phyloP scores from a whole-genome alignment of 352 stramenopile species.

The Phytophthora kernoviae region DNA sequence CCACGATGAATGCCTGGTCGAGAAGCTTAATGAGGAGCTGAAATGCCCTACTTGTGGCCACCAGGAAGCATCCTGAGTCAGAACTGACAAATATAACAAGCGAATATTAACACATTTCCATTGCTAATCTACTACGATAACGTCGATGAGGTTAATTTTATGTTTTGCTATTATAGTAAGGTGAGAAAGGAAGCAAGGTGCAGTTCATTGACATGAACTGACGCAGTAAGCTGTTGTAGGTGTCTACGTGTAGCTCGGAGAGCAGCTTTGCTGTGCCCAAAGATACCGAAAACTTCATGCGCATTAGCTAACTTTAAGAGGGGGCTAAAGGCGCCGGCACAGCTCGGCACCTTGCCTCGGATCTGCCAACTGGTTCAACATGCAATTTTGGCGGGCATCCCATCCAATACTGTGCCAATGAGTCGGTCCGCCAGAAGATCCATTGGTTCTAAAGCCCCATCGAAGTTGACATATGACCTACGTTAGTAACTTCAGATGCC shows the following conservation, averaged over 20 bases:
- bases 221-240: too few relatives aligned
- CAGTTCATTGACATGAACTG: too few relatives aligned
- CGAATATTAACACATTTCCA: too few relatives aligned
- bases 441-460: too few relatives aligned
- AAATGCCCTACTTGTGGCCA: conserved; percentile 55
- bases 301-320: neutral
- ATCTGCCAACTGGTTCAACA: neutral
- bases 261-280: neutral
- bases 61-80: conserved; percentile 22
- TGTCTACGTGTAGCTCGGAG: too few relatives aligned
- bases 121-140: too few relatives aligned
- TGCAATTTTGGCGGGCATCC: neutral
- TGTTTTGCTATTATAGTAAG: too few relatives aligned
- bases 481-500: too few relatives aligned
- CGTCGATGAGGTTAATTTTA: too few relatives aligned
- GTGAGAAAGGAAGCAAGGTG: too few relatives aligned
- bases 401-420: neutral
- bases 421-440: neutral
- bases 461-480: neutral
- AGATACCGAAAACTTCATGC: neutral
- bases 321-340: neutral
- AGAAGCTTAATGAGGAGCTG: conserved; percentile 62
- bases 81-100: neutral
- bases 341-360: neutral
- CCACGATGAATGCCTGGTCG: conserved; percentile 71